Conservation (phyloP, 2,329 filamentous ascomycete species). For the Penicillium sp. region DNA sequence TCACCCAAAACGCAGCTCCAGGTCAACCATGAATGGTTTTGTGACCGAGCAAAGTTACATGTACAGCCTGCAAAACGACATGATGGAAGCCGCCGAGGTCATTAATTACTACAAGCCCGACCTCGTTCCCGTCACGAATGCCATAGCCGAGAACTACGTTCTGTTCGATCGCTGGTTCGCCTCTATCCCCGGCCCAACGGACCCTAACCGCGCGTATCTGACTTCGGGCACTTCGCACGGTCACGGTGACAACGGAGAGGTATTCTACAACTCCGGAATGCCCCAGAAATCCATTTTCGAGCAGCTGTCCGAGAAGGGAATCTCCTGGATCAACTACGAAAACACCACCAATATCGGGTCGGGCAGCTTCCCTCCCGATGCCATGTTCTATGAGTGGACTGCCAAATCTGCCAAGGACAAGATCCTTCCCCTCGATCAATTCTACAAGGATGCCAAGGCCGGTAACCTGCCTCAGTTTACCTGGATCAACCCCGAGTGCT, state of each 20-base stretch:
- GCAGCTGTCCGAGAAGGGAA: not conserved
- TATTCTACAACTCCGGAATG: not conserved
- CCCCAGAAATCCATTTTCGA: not conserved
- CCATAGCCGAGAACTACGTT: not conserved
- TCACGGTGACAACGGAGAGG: not conserved
- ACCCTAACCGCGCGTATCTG: not conserved
- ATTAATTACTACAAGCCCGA: not conserved
- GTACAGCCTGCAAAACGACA: slow-evolving; percentile 2
- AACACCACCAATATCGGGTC: not conserved
- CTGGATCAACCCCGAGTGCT: slow-evolving; percentile 54
- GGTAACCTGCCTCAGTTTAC: slow-evolving; percentile 47
- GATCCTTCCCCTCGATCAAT: slow-evolving; percentile 40
- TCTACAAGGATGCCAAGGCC: slow-evolving; percentile 46
- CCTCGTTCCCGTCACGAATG: not conserved
- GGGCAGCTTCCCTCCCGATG: slow-evolving; percentile 9
- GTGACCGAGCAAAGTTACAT: slow-evolving; percentile 1
- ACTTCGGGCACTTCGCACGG: not conserved
- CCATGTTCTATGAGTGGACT: slow-evolving; percentile 35
- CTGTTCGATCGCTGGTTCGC: not conserved
- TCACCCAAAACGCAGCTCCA: not conserved
- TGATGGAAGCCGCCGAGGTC: slow-evolving; percentile 2
- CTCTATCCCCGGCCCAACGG: not conserved
- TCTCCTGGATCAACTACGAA: not conserved
- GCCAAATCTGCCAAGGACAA: slow-evolving; percentile 32
- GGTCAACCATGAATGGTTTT: not conserved